Base-by-base conservation (phyloP, 768 basidiomycete species). In the Boletellus emodensis region DNA sequence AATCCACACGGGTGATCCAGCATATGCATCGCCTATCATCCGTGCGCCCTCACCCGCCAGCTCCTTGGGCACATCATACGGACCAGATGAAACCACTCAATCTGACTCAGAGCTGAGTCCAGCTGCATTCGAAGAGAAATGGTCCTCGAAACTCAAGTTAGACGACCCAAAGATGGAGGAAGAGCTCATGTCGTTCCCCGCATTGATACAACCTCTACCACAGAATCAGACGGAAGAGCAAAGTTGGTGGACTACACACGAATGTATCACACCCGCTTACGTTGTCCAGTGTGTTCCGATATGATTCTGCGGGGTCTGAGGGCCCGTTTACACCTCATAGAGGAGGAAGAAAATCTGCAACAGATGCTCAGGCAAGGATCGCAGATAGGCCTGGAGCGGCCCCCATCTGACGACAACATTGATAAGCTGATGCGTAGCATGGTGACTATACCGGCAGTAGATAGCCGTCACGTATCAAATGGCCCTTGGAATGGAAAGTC, bases 21-120 rank as follows among this genome's bases (percentile, higher is more conserved):
- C 68, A 2, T 78, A 78, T 51, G 75, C 70, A 30, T 67, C 76
- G 1, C 75, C 76, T 3, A 64, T 78, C 49, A 69, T 77, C 18
- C 72, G 76, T 33, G 68, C 72, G 8, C 70, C 74, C 5, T 78
- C 76, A 3, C 77, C 76, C 28, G 72, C 73, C 8, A 75, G 72
- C 44, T 75, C 76, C 13, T 67, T 78, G 43, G 75, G 72, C 34
- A 77, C 76, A 37, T 66, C 72, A n/a, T 77, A 77, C 30, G 74
- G 71, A 7, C 64, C 64, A 14, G 77, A 78, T 56, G 73, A 76
- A 54, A 76, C 77, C n/a, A 59, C 57, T 34, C 61, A 61, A n/a
- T 69, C 69, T 4, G 76, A 78, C 49, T 52, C 52, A n/a, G 68
- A 67, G 51, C 61, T 77, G 35, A 61, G 64, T 40, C 61, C 70